Base-by-base conservation (phyloP, 179 eudicot species). In the Beta lomatogona region DNA sequence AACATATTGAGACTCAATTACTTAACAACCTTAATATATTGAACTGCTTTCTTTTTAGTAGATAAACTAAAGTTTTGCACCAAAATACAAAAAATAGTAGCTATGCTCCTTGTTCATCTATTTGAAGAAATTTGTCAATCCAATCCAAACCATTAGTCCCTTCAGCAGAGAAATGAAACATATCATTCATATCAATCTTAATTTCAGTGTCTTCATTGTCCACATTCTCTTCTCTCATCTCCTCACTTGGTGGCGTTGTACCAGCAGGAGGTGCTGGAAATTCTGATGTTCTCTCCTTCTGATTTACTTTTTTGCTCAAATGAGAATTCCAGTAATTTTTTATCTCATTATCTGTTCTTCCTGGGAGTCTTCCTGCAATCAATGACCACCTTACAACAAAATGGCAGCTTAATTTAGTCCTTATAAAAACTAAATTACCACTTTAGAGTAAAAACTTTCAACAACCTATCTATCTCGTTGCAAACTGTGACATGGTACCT, bases 281-380 rank as follows among this genome's bases (percentile, higher is more conserved):
- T 61, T 80, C 70, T 58, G 71, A 66, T 45, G 46, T 45, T 45
- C 22, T 81, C 2, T 19, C 79, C 65, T 70, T 80, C 75, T 61
- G 80, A 57, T 81, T 75, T 48, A 89, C 78, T 78, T 84, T 93
- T 84, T 91, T 93, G 88, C 94, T 90, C 90, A 93, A 86, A 89
- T 93, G 91, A 87, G 93, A 90, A 84, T 91, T 91, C 97, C 94
- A 93, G 72, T 91, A 90, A 45, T 93, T 93, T 77, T 93, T 93
- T 28, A 90, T 93, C 79, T 93, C 94, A 41, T 93, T 91, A 53
- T 92, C 97, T 5, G 97, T 91, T 84, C 97, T 81, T 28, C 94
- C 93, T 5, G 97, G 94, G 57, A 93, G 89, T 79, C 94, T 89
- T 28, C 90, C 91, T 1, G 97, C 94, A 64, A 93, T 90, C 86